Evolutionary conservation across 768 basidiomycete species (phyloP), one percentile per base, ranked within the genome.

Genomic region (Sarcodon sp.): DNA sequence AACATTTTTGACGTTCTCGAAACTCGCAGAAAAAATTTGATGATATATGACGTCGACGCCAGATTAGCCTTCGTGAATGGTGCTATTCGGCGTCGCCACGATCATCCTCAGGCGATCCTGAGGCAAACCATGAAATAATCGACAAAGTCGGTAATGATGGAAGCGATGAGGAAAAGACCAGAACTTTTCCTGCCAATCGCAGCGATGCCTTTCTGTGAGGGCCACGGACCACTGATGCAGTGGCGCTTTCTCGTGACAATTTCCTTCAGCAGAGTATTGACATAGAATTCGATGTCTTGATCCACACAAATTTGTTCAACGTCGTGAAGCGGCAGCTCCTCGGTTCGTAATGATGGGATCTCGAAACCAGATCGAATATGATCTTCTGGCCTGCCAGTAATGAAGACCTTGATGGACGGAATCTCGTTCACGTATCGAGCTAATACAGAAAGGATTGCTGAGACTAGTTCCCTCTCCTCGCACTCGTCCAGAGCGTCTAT

Each of bases 401-500:
- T 43, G 6, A 47, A 27, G 13, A 47, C 33, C 12, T 35, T 21
- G 34, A 16, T 33, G 39, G 4, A 27, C 4, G 21, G 16, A 38
- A 38, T 37, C 18, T 13, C 13, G 34, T 21, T 7, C 33, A 35
- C 21, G 10, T 6, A 16, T 8, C 10, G 46, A 35, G 13, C 36
- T 31, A 32, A 33, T 8, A 8, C 15, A 12, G 18, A 53, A 33
- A 7, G 43, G 52, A 12, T 46, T 13, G 43, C 32, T 10, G n/a
- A 46, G 21, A 44, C 45, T 11, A 16, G 33, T 3, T 46, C 15
- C 33, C 34, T 35, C 1, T 51, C 55, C 5, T 47, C 37, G 46
- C 65, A 60, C 55, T 69, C 66, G 51, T 68, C 65, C 27, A 68
- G 51, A 4, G 59, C 66, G 51, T 69, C 67, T 15, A 69, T 51